These are phyloP conservation scores for Sarocladium oryzae DNA, from an alignment of 2,329 filamentous ascomycete species.

Conservation along the genomic window DNA sequence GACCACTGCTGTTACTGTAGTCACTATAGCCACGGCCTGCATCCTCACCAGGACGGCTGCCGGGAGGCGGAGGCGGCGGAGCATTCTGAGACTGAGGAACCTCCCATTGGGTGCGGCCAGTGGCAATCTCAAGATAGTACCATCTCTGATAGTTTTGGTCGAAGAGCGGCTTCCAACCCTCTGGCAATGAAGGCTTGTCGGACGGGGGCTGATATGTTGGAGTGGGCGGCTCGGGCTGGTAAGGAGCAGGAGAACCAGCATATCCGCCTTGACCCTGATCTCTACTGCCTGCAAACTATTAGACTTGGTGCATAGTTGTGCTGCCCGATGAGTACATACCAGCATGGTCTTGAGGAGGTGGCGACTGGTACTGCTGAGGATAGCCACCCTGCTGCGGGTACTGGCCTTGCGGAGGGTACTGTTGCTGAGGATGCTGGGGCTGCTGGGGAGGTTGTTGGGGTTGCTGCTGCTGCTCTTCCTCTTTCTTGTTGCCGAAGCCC, in stretches of 20 bases:
- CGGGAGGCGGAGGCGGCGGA: constrained; percentile 19
- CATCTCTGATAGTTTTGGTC: constrained; percentile 55
- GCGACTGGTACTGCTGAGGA: constrained; percentile 1
- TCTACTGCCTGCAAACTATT: background rate
- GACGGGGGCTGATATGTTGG: constrained; percentile 28
- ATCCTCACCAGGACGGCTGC: constrained; percentile 16
- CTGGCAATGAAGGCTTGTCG: constrained; percentile 44
- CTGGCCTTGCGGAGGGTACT: background rate
- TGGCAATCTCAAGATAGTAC: constrained; percentile 58
- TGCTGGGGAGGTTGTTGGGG: constrained; percentile 15
- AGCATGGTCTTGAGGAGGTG: background rate
- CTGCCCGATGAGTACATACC: background rate
- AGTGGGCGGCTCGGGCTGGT: constrained; percentile 17
- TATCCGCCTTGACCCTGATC: background rate
- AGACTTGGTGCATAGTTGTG: background rate
- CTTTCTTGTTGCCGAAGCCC: constrained; percentile 36
- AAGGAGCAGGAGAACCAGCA: constrained; percentile 11
- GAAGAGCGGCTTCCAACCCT: constrained; percentile 58
- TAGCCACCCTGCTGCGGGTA: constrained; percentile 4
- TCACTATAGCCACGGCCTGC: constrained; percentile 19
- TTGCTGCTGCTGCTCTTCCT: constrained; percentile 19
- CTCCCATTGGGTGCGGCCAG: constrained; percentile 60
- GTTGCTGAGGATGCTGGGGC: no score
- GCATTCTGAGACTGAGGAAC: constrained; percentile 34
- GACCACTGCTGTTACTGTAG: constrained; percentile 6